Percentiles rank a stretch among this genome's conserved stretches.
Conservation (phyloP, 2,329 filamentous ascomycete species). For the Colletotrichum plurivorum region DNA sequence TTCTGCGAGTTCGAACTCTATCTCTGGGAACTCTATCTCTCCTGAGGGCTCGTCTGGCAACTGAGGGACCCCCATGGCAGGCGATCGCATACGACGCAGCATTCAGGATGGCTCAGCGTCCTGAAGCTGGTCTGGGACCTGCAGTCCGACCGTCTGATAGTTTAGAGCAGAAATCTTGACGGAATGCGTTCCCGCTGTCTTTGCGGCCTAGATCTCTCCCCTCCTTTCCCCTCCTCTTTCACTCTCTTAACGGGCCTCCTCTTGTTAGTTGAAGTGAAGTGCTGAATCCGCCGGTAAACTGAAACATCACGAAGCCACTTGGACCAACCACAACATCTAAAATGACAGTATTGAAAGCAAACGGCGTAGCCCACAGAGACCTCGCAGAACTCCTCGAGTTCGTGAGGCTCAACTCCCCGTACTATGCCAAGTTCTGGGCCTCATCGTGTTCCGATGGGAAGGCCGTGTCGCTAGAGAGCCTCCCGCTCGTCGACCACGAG, state of each 20-base stretch:
- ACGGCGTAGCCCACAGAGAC: neutral
- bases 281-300: neutral
- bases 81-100: no score
- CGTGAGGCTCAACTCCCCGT: slow-evolving; percentile 24
- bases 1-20: neutral
- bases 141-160: neutral
- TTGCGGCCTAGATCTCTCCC: neutral
- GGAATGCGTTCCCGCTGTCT: neutral
- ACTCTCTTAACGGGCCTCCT: neutral
- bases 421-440: slow-evolving; percentile 29
- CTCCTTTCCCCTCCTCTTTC: no score
- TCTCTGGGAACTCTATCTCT: no score
- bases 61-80: slow-evolving; percentile 5
- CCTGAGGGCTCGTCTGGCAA: neutral
- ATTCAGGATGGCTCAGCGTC: neutral
- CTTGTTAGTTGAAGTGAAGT: neutral
- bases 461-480: neutral
- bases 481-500: slow-evolving; percentile 27
- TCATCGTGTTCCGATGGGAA: neutral
- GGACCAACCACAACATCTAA: neutral
- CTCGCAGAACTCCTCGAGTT: slow-evolving; percentile 27
- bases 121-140: neutral
- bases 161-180: neutral
- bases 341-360: slow-evolving; percentile 3
- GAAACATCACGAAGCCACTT: no score